These are phyloP conservation scores for Aureobasidium musti DNA, from an alignment of 2,329 filamentous ascomycete genomes.

Conservation along the genomic window DNA sequence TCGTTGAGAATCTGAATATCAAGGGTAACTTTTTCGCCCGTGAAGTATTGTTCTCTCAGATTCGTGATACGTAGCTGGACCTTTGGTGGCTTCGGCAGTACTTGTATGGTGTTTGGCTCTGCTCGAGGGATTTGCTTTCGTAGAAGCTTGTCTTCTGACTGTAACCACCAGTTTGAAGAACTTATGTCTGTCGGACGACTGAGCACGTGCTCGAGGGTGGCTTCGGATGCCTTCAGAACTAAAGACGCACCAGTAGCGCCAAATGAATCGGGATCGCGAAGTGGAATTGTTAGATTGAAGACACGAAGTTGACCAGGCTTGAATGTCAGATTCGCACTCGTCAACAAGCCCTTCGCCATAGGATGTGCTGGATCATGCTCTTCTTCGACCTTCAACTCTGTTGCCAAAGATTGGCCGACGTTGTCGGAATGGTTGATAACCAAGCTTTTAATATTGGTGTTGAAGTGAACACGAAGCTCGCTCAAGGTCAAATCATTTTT, in stretches of 20 bases:
- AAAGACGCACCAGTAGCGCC: slow-evolving; percentile 66
- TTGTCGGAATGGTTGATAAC: slow-evolving; percentile 12
- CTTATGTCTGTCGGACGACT: slow-evolving; percentile 35
- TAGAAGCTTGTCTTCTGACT: slow-evolving; percentile 41
- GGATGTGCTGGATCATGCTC: slow-evolving; percentile 27
- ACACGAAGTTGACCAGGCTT: slow-evolving; percentile 67
- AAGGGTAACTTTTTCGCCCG: slow-evolving; percentile 73
- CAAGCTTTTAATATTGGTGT: slow-evolving; percentile 23
- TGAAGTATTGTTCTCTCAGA: slow-evolving; percentile 73
- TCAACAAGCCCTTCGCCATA: slow-evolving; percentile 49
- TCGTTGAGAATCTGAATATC: slow-evolving; percentile 73
- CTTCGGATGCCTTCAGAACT: slow-evolving; percentile 63
- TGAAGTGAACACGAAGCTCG: slow-evolving; percentile 27
- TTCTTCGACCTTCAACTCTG: slow-evolving; percentile 23
- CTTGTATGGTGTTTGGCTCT: slow-evolving; percentile 61
- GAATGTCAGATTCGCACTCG: slow-evolving; percentile 65
- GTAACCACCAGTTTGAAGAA: slow-evolving; percentile 32
- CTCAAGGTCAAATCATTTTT: background rate
- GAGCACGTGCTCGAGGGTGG: slow-evolving; percentile 68
- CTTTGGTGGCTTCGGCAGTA: slow-evolving; percentile 89
- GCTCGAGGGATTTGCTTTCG: slow-evolving; percentile 48
- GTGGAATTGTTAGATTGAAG: slow-evolving; percentile 69
- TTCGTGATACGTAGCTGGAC: slow-evolving; percentile 71
- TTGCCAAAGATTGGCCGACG: background rate
- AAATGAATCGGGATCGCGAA: slow-evolving; percentile 80